Percentiles rank a stretch among this genome's conserved stretches.
phyloP scores from a whole-genome alignment of 805 yeast genomes.

The Kuraishia floccosa region DNA sequence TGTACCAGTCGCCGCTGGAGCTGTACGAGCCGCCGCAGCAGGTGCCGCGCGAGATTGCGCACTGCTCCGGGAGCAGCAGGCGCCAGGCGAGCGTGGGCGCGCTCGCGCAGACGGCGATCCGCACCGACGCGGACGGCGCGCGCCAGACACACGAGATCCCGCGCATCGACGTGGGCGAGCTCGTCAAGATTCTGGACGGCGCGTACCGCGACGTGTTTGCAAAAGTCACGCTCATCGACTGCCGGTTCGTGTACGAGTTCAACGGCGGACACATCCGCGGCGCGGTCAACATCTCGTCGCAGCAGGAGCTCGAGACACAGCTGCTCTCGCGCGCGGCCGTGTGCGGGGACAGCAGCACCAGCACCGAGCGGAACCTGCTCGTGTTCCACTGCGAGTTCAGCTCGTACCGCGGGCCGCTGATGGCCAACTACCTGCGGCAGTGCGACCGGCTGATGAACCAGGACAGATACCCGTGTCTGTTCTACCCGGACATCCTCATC shows the following conservation, averaged over 20 bases:
- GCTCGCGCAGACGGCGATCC: not conserved
- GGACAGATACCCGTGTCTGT: conserved; percentile 67
- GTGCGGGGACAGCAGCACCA: conserved; percentile 3
- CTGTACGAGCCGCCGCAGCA: conserved; percentile 1
- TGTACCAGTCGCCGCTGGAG: conserved; percentile 2
- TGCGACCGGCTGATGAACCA: conserved; percentile 70
- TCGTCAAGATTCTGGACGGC: conserved; percentile 49
- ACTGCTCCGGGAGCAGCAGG: not conserved
- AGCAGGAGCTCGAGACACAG: conserved; percentile 51
- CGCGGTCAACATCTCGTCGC: conserved; percentile 69
- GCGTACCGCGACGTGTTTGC: conserved; percentile 36
- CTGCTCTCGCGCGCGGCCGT: conserved; percentile 23
- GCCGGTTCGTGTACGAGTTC: conserved; percentile 88
- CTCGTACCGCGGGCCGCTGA: conserved; percentile 84
- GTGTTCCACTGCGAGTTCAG: conserved; percentile 94
- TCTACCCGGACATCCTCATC: conserved; percentile 82
- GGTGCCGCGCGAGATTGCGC: not conserved
- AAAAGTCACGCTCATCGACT: conserved; percentile 59
- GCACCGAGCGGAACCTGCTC: conserved; percentile 24
- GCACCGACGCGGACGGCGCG: conserved; percentile 2
- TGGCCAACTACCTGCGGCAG: conserved; percentile 80
- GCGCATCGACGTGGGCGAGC: conserved; percentile 48
- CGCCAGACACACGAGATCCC: conserved; percentile 30
- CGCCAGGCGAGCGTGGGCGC: not conserved
- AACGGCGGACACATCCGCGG: conserved; percentile 86